Base-by-base conservation (phyloP, 177 flowering plant genomes). In the Telopea speciosissima region DNA sequence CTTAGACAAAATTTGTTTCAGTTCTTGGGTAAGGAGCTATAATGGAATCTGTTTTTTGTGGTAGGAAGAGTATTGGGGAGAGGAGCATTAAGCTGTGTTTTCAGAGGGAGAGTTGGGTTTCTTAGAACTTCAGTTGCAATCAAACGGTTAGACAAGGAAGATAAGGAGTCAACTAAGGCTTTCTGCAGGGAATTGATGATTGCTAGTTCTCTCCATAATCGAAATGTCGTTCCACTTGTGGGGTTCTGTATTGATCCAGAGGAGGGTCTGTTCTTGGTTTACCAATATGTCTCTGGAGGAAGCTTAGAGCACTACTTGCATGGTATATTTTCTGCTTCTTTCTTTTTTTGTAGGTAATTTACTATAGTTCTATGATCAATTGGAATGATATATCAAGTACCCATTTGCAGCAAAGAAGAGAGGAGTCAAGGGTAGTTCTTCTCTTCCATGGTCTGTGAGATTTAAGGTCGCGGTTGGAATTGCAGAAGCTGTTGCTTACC, bases 41-140 rank as follows among this genome's bases (percentile, higher is more conserved):
- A 58, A 76, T 31, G 71, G 59, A 14, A 62, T 79, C 9, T 58
- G 62, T 70, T 75, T 44, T 44, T 73, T 45, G 75, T 78, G 58
- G n/a, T 82, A 93, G 97, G 87, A 4, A 89, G 92, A 80, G 93
- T 93, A n/a, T 75, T 93, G 86, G 98, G 98, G 24, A 88, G 96
- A 86, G 98, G 98, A 66, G 97, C 96, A 24, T 74, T 83, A 79
- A 91, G 98, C 81, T 91, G 81, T 83, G 98, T 93, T 5, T 91
- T 86, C 74, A 86, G 88, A 74, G 98, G 97, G 31, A 85, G 83
- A 78, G 78, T 91, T 68, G 91, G 98, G 36, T 67, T 87, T 68
- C 74, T 87, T 68, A 86, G 90, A 77, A 84, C 87, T 19, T 61
- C 85, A 5, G 94, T 93, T 64, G 98, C 98, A 14, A 88, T 93